Evolutionary conservation across 371 early-diverging fungal species (phyloP), one percentile per base, ranked within the genome.

Genomic region (Hamiltosporidium magnivora): DNA sequence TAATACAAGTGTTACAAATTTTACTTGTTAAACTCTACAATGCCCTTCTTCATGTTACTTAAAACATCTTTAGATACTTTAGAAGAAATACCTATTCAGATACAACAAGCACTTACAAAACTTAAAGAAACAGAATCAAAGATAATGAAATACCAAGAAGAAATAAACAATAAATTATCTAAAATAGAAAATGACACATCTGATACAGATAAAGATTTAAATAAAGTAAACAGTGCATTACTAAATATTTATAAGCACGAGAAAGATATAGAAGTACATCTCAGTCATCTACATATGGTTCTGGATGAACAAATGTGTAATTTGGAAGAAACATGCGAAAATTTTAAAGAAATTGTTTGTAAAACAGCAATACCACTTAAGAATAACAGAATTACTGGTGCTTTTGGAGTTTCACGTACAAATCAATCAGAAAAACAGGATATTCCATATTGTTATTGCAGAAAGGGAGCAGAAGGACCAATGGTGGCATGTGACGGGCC

Each of bases 401-500:
- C 25, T 9, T 3, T 9, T 9, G 14, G 14, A 9, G 3, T 54
- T n/a, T 9, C 54, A 14, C 11, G 25, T 9, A 54, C 25, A n/a
- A 3, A 25, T 9, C n/a, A 54, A 25, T 4, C 54, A 54, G 14
- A 9, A 3, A 25, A 54, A 54, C n/a, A 25, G 6, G 54, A 54
- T 9, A 25, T 3, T 3, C 3, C 3, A 3, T 73, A 75, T 63
- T 80, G 81, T 66, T 68, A 49, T 8, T 80, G 81, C 67, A 69
- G 63, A 38, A 54, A 62, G 25, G 61, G 58, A 41, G 70, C 76
- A 44, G 67, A 62, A 60, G 77, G 75, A 9, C 68, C 63, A 46
- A 78, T 80, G 78, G 75, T 80, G 52, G 69, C 72, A 1, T 80
- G 81, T 61, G 77, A 76, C 54, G 62, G 67, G 38, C 49, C 49